Conservation (phyloP, 768 basidiomycete genomes). For the Mycena galopus region DNA sequence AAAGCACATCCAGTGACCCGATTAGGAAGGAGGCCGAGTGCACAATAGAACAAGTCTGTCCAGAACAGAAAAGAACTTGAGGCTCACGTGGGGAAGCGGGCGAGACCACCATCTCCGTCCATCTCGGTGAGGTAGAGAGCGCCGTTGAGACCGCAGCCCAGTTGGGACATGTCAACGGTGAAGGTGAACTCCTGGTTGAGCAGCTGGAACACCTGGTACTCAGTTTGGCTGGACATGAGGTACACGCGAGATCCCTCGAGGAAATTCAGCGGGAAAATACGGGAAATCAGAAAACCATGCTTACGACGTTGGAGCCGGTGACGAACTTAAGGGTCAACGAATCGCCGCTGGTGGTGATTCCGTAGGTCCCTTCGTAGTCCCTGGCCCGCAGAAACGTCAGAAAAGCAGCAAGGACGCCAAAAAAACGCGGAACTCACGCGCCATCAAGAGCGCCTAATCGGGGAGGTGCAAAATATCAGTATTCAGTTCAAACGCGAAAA, state of each 20-base stretch:
- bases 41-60: too few relatives aligned
- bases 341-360: conserved; percentile 62
- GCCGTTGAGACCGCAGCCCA: conserved; percentile 67
- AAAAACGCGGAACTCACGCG: too few relatives aligned
- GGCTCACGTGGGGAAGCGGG: conserved; percentile 60
- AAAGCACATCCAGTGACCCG: too few relatives aligned
- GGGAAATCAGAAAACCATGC: conserved; percentile 1
- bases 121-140: conserved; percentile 73
- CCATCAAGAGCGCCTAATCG: neutral
- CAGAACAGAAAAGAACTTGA: too few relatives aligned
- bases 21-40: too few relatives aligned
- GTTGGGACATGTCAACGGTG: conserved; percentile 68
- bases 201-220: conserved; percentile 65
- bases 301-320: conserved; percentile 38
- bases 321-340: conserved; percentile 61
- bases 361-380: conserved; percentile 54
- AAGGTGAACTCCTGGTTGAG: conserved; percentile 70
- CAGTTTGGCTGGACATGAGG: conserved; percentile 58
- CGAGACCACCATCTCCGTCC: conserved; percentile 68
- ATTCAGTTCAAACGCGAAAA: conserved; percentile 42
- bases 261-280: conserved; percentile 41
- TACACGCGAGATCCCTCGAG: conserved; percentile 51
- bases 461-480: neutral
- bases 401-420: too few relatives aligned
- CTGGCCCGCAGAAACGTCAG: too few relatives aligned